phyloP scores from a whole-genome alignment of 495 filamentous ascomycete species.

The Trichocladium uniseriatum region DNA sequence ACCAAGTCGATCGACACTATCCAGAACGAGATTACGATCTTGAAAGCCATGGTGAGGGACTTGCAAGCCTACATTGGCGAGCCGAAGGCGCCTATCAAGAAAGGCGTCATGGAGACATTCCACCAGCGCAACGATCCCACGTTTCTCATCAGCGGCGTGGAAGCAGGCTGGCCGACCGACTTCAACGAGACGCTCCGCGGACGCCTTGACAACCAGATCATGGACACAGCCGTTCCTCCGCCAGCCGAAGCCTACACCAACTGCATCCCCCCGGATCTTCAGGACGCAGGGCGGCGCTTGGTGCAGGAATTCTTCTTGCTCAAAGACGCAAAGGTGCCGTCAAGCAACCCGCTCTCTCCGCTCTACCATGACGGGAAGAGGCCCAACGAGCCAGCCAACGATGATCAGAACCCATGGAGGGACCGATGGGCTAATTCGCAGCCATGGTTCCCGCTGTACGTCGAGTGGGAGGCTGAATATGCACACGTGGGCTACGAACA shows the following conservation, averaged over 20 bases:
- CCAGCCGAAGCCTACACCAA: no score
- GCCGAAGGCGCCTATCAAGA: neutral
- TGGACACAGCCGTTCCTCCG: neutral
- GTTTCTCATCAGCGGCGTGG: slow-evolving; percentile 34
- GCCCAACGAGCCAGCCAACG: slow-evolving; percentile 1
- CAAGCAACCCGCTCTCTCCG: neutral
- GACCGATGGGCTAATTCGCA: slow-evolving; percentile 39
- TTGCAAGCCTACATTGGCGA: no score
- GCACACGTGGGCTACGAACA: slow-evolving; percentile 32
- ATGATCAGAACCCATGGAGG: no score
- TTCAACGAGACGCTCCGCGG: slow-evolving; percentile 31
- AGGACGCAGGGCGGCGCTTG: neutral
- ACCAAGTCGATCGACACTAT: neutral
- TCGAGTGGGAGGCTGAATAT: slow-evolving; percentile 48
- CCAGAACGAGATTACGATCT: no score
- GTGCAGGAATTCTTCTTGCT: neutral
- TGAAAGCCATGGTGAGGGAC: no score
- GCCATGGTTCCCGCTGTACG: slow-evolving; percentile 42
- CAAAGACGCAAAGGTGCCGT: no score
- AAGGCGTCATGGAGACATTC: slow-evolving; percentile 16
- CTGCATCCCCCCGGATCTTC: neutral
- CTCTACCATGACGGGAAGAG: neutral
- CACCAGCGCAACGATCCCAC: slow-evolving; percentile 37
- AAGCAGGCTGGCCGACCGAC: slow-evolving; percentile 38
- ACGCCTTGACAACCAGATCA: slow-evolving; percentile 25